Evolutionary conservation across 768 basidiomycete species (phyloP).

Genomic region (Tylopilus sp.): DNA sequence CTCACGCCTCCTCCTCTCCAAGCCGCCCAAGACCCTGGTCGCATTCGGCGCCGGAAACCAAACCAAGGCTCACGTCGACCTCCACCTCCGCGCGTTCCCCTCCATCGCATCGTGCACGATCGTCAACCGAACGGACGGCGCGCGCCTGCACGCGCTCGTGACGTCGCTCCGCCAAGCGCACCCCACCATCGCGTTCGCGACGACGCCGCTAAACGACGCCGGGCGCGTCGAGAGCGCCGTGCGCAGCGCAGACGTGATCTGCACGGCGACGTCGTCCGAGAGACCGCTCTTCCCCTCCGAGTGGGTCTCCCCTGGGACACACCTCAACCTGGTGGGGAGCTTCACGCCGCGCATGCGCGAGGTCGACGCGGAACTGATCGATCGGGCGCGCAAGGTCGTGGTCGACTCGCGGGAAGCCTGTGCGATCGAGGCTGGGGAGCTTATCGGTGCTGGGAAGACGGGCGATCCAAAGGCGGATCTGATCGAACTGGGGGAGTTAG

Average conservation of each 20-base stretch:
- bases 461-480: conserved; percentile 38
- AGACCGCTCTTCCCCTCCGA: conserved; percentile 65
- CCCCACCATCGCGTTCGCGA: conserved; percentile 22
- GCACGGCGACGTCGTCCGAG: conserved; percentile 71
- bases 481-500: conserved; percentile 68
- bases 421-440: conserved; percentile 75
- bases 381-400: conserved; percentile 52
- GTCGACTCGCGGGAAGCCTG: conserved; percentile 78
- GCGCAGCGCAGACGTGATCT: conserved; percentile 46
- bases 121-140: conserved; percentile 47
- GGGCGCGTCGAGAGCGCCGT: conserved; percentile 11
- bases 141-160: conserved; percentile 42
- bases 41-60: conserved; percentile 76
- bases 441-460: conserved; percentile 51
- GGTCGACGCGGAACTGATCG: conserved; percentile 56
- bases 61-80: conserved; percentile 57
- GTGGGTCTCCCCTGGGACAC: conserved; percentile 60
- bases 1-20: conserved; percentile 47
- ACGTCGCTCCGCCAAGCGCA: conserved; percentile 25
- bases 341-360: conserved; percentile 83
- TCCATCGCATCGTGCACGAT: conserved; percentile 54
- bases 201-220: conserved; percentile 6
- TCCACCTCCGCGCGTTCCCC: conserved; percentile 57
- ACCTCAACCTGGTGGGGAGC: conserved; percentile 76
- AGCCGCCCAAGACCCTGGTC: conserved; percentile 44